phyloP scores from a whole-genome alignment of 176 grass and related monocot species.

The Sorghum bicolor region Sorghum_bicolor_NCBIv3 NC_012878.2:55729001-55729500 shows the following conservation, averaged over 20 bases:
- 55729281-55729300: conserved; percentile 33
- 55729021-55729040: conserved; percentile 57
- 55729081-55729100: conserved; percentile 61
- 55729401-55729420: conserved; percentile 58
- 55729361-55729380: conserved; percentile 47
- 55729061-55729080: conserved; percentile 7
- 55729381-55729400: conserved; percentile 40
- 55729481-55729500: conserved; percentile 35
- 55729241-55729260: conserved; percentile 47
- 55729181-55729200: neutral
- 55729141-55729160: conserved; percentile 62
- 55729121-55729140: conserved; percentile 41
- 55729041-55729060: conserved; percentile 56
- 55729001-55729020: conserved; percentile 80
- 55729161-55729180: conserved; percentile 43
- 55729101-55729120: conserved; percentile 68
- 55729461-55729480: conserved; percentile 38
- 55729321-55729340: conserved; percentile 90
- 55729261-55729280: conserved; percentile 58
- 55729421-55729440: conserved; percentile 51
- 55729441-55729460: conserved; percentile 41
- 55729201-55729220: conserved; percentile 51
- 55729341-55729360: conserved; percentile 35
- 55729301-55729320: conserved; percentile 54
- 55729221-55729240: conserved; percentile 67